Evolutionary conservation across 257 asterid species (phyloP), one percentile per base, ranked within the genome.

Genomic region (Jaltomata sinuosa): DNA sequence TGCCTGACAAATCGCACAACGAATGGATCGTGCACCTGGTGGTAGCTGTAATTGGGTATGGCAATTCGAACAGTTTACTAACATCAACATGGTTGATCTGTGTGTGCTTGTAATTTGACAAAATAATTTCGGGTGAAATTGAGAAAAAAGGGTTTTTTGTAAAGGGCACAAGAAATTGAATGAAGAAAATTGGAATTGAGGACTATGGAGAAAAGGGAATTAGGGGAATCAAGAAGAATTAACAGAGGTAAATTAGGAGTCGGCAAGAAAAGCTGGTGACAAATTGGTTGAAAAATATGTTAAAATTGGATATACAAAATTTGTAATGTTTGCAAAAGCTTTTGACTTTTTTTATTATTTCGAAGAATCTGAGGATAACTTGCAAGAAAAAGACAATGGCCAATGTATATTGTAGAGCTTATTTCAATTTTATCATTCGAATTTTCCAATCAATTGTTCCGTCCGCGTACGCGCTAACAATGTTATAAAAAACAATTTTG

Each of bases 1-100:
- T 62, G 96, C 97, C 67, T 91, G 94, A 61, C 99, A 96, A 74
- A 96, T 86, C 50, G 97, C 98, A 85, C 99, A 96, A 18, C 98
- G 94, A 86, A 96, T 93, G 84, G 98, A 94, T 82, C 91, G 85
- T 72, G 97, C 96, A 52, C 98, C 98, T 5, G 91, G 90, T 32
- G 99, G 99, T 29, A 94, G 89, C 91, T 93, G 98, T 82, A 94
- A 87, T 8, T 92, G 91, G 1, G 95, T 94, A 38, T 85, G 95
- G 85, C 98, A 96, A 52, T 84, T 84, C 36, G 98, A 94, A 84
- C 98, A 96, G 87, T 90, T 93, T 49, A 96, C 86, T 11, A 94
- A 87, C 96, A 88, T 93, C 89, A 62, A 86, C 95, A 92, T 95
- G 53, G 87, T 15, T 64, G 80, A 53, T 64, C 67, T 88, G 38